phyloP scores from a whole-genome alignment of 495 filamentous ascomycete genomes.

The Cenococcum geophilum region DNA sequence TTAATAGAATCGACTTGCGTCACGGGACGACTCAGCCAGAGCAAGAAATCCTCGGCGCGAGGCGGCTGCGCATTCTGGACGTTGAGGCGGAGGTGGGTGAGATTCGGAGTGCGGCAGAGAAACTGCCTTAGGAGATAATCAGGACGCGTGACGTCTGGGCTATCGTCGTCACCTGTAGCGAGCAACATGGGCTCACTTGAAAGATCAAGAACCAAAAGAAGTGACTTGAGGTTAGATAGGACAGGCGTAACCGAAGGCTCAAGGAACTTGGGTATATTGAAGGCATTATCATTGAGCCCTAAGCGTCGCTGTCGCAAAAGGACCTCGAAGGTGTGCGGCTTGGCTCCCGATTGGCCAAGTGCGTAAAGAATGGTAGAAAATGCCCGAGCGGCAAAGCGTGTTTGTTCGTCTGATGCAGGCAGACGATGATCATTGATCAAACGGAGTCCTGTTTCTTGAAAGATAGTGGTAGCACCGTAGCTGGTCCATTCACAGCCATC shows the following conservation, averaged over 20 bases:
- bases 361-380: slow-evolving; percentile 37
- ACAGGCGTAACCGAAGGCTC: slow-evolving; percentile 27
- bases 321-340: slow-evolving; percentile 39
- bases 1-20: too few relatives aligned
- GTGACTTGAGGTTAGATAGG: slow-evolving; percentile 34
- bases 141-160: not conserved
- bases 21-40: too few relatives aligned
- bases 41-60: slow-evolving; percentile 36
- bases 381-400: not conserved
- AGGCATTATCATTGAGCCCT: slow-evolving; percentile 2
- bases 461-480: slow-evolving; percentile 23
- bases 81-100: slow-evolving; percentile 41
- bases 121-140: slow-evolving; percentile 29
- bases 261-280: not conserved
- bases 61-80: slow-evolving; percentile 30
- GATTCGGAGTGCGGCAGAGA: slow-evolving; percentile 29
- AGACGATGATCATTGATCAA: not conserved
- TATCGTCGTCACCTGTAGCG: not conserved
- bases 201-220: slow-evolving; percentile 38
- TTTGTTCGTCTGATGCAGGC: not conserved
- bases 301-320: slow-evolving; percentile 28
- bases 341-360: slow-evolving; percentile 35
- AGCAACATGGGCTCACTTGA: not conserved
- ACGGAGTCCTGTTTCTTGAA: slow-evolving; percentile 11
- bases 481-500: slow-evolving; percentile 28